Conservation (phyloP, 2,329 filamentous ascomycete genomes). For the Trichophyton rubrum region DNA sequence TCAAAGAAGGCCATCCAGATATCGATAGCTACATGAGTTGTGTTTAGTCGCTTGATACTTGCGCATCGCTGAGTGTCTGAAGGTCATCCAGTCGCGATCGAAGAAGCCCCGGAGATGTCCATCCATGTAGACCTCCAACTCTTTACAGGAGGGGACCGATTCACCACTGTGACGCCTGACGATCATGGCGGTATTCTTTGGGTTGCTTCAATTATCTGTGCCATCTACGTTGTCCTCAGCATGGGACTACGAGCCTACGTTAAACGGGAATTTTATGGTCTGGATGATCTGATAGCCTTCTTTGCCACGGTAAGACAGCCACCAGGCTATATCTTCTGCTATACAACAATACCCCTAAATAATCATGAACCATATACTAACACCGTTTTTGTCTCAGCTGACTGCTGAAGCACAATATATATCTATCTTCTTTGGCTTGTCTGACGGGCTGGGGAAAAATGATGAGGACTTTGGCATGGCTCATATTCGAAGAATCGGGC, state of each 20-base stretch:
- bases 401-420: neutral
- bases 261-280: neutral
- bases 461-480: neutral
- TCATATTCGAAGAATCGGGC: neutral
- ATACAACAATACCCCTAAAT: neutral
- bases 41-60: neutral
- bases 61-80: neutral
- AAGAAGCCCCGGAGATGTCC: neutral
- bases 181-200: neutral
- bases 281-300: neutral
- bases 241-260: neutral
- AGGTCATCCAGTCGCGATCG: neutral
- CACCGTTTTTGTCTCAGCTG: neutral
- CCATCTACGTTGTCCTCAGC: neutral
- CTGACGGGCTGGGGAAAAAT: neutral
- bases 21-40: neutral
- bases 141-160: slow-evolving; percentile 1
- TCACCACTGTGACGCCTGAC: neutral
- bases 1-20: neutral
- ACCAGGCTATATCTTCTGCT: neutral
- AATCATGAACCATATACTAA: neutral
- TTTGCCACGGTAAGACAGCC: neutral
- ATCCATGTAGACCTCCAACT: neutral
- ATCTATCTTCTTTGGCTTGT: neutral
- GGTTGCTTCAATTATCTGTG: neutral